These are phyloP conservation scores for Torulaspora quercuum DNA, from an alignment of 805 yeast genomes.

Conservation along the genomic window DNA sequence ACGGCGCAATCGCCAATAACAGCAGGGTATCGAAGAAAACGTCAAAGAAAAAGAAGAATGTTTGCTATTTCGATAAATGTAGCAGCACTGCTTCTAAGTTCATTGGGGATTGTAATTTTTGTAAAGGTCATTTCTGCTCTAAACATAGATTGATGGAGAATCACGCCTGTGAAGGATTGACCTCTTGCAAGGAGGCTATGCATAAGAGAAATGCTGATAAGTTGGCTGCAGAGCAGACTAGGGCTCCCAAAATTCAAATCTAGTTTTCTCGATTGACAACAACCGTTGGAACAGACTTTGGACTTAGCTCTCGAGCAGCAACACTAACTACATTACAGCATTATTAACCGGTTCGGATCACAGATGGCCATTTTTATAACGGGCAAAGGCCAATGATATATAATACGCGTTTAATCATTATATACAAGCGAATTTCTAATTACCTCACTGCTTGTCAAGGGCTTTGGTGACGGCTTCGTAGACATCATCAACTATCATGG, in stretches of 20 bases:
- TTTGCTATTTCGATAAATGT: conserved; percentile 56
- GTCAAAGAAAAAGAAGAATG: conserved; percentile 39
- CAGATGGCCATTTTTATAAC: too few relatives aligned
- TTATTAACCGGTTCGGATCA: too few relatives aligned
- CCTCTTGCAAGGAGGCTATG: conserved; percentile 73
- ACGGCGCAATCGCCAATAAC: conserved; percentile 3
- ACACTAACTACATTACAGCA: too few relatives aligned
- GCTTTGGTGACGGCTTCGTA: conserved; percentile 45
- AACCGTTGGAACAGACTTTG: neutral
- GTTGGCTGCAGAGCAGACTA: conserved; percentile 81
- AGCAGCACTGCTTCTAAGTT: conserved; percentile 57
- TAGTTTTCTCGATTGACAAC: conserved; percentile 9
- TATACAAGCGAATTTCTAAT: conserved; percentile 4
- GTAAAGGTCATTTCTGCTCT: conserved; percentile 82
- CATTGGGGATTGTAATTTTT: conserved; percentile 80
- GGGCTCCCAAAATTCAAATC: conserved; percentile 51
- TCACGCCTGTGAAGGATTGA: conserved; percentile 75
- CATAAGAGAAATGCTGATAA: conserved; percentile 83
- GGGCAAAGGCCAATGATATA: too few relatives aligned
- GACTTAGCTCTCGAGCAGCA: too few relatives aligned
- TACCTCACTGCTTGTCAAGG: conserved; percentile 15
- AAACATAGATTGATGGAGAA: conserved; percentile 84
- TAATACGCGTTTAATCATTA: conserved; percentile 1
- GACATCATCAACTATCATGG: conserved; percentile 50
- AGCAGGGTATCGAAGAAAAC: conserved; percentile 25